phyloP scores from a whole-genome alignment of 2,329 filamentous ascomycete species.

The Neocucurbitaria cava region DNA sequence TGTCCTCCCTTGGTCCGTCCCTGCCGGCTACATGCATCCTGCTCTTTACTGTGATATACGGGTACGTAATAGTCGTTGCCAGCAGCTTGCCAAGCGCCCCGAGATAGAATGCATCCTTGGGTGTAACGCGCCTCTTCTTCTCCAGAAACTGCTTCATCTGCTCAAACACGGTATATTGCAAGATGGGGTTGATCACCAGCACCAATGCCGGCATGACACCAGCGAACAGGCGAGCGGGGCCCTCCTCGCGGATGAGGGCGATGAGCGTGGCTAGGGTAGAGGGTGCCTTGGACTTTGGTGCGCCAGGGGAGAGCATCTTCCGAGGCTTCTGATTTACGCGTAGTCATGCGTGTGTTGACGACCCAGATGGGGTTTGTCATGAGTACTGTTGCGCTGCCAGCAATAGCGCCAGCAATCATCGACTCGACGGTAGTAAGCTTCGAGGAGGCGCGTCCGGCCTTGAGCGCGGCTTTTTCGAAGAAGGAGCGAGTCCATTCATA shows the following conservation, averaged over 20 bases:
- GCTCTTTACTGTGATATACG: conserved; percentile 98
- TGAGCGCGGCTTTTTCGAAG: conserved; percentile 79
- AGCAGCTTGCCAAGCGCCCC: conserved; percentile 94
- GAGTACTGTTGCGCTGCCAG: conserved; percentile 91
- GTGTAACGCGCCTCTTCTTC: conserved; percentile 77
- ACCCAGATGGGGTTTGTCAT: conserved; percentile 99
- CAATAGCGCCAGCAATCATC: conserved; percentile 94
- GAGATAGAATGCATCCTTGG: conserved; percentile 85
- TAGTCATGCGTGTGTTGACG: conserved; percentile 97
- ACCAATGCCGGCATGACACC: conserved; percentile 92
- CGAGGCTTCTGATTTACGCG: conserved; percentile 70
- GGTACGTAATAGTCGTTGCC: conserved; percentile 92
- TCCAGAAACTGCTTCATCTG: conserved; percentile 94
- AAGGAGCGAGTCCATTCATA: conserved; percentile 94
- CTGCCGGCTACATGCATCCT: conserved; percentile 90
- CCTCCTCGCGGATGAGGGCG: conserved; percentile 81
- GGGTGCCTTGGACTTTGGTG: conserved; percentile 61
- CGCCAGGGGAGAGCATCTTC: conserved; percentile 49
- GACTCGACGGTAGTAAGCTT: conserved; percentile 91
- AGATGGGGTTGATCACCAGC: conserved; percentile 95
- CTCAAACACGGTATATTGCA: conserved; percentile 99
- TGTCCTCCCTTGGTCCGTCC: conserved; percentile 78
- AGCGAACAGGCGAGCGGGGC: conserved; percentile 82
- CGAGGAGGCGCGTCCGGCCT: conserved; percentile 74
- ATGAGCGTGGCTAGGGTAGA: conserved; percentile 83